Conservation (phyloP, 495 filamentous ascomycete species). For the Lineolata rhizophorae region DNA sequence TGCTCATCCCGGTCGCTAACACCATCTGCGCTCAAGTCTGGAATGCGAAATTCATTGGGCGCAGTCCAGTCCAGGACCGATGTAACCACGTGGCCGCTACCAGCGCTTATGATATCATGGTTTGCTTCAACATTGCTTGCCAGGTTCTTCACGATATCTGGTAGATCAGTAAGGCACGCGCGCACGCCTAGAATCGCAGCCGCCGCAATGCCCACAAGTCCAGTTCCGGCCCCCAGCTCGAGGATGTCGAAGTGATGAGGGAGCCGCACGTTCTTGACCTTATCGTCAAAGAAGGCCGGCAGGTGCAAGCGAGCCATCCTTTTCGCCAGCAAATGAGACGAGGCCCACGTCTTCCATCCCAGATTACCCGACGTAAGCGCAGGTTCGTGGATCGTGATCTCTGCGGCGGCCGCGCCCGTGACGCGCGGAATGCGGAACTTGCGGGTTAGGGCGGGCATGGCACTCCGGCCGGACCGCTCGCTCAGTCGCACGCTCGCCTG, state of each 20-base stretch:
- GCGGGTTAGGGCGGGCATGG: constrained; percentile 58
- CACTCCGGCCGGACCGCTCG: constrained; percentile 67
- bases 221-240: constrained; percentile 44
- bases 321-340: constrained; percentile 66
- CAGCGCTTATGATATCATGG: constrained; percentile 6
- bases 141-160: constrained; percentile 48
- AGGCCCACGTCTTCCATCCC: constrained; percentile 83
- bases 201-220: constrained; percentile 32
- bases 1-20: background rate
- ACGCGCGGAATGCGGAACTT: constrained; percentile 40
- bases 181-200: constrained; percentile 18
- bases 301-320: constrained; percentile 30
- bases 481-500: constrained; percentile 52
- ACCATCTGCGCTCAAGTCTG: background rate
- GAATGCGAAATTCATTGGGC: constrained; percentile 8
- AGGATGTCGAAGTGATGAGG: constrained; percentile 16
- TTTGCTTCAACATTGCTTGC: constrained; percentile 36
- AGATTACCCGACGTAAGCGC: constrained; percentile 70
- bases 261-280: constrained; percentile 1
- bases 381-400: constrained; percentile 61
- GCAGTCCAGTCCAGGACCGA: constrained; percentile 48
- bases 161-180: constrained; percentile 43
- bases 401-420: constrained; percentile 18
- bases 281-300: constrained; percentile 7
- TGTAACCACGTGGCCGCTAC: constrained; percentile 18